Evolutionary conservation across 2,329 filamentous ascomycete genomes (phyloP), one percentile per base, ranked within the genome.

Genomic region (Dactylellina leptospora): DNA sequence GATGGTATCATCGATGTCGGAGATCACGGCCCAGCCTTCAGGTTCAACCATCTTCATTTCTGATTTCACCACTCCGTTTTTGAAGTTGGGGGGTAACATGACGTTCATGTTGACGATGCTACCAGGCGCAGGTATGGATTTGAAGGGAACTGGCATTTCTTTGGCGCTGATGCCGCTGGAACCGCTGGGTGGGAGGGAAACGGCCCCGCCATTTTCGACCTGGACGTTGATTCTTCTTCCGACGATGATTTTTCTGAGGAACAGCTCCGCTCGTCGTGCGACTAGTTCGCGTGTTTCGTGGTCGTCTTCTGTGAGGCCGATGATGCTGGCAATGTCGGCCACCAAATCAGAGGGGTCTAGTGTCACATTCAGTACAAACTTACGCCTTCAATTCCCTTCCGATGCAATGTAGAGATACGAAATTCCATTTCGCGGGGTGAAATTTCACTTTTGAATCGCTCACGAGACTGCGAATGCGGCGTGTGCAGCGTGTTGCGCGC

Each of bases 1-100:
- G 82, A 97, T 96, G 0, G 93, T 96, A 80, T 97, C 93, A 78
- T 97, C 95, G 75, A 97, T 86, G 77, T 97, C 68, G 9, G 68
- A 73, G 3, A 73, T 73, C 1, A 73, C 47, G 16, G 68, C 68
- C 68, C 68, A 73, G 9, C 68, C 68, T 16, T 73, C 68, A 1
- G 61, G 59, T n/a, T 60, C 61, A 1, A 56, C 68, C 4, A 73
- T 20, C 28, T 60, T 64, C 59, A 73, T 60, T 2, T 73, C 68
- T 4, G 59, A 59, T 27, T 60, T 33, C 13, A 66, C 53, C 1
- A 47, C 28, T 0, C 42, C 55, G 3, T 27, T 42, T 28, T 66
- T 64, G 18, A 47, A 60, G 16, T 25, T 33, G 5, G 45, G 22
- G 16, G 68, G 68, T 13, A 73, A 40, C 1, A 73, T 22, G 23